A percentile compares a stretch with the other conserved stretches of the same genome.
These are phyloP conservation scores for Solanum aculeatissimum DNA, from an alignment of 305 asterid species.

Conservation along the genomic window DNA sequence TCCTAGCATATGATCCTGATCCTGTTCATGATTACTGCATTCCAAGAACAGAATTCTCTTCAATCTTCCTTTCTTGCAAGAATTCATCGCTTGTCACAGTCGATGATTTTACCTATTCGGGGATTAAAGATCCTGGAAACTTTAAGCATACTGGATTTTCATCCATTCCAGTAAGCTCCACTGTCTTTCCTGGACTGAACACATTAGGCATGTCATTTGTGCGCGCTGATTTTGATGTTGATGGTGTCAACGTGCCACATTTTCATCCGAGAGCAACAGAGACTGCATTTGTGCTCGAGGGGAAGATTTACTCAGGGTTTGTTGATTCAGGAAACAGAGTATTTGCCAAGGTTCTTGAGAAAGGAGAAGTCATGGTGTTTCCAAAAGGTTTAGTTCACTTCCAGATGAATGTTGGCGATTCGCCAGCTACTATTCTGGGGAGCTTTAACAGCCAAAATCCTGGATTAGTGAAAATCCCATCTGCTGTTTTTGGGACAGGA, in stretches of 20 bases:
- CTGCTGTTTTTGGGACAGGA: constrained; percentile 54
- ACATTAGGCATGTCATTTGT: constrained; percentile 67
- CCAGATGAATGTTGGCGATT: constrained; percentile 63
- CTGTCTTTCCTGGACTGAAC: constrained; percentile 59
- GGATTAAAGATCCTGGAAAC: constrained; percentile 35
- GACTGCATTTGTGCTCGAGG: constrained; percentile 59
- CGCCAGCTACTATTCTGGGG: constrained; percentile 48
- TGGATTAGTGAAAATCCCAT: constrained; percentile 54
- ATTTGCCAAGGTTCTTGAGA: constrained; percentile 59
- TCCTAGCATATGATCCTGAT: constrained; percentile 55
- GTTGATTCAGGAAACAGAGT: constrained; percentile 50
- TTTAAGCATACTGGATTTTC: constrained; percentile 42
- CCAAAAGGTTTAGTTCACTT: constrained; percentile 68
- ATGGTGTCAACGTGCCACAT: constrained; percentile 60
- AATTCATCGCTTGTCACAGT: constrained; percentile 47
- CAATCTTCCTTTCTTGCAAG: constrained; percentile 54
- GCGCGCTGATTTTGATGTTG: constrained; percentile 56
- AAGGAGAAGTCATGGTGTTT: constrained; percentile 79
- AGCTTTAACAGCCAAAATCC: constrained; percentile 78
- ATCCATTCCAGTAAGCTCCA: constrained; percentile 45
- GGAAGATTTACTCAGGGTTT: constrained; percentile 62
- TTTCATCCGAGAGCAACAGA: constrained; percentile 81
- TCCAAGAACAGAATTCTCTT: constrained; percentile 41
- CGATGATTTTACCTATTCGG: constrained; percentile 53
- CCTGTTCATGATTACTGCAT: constrained; percentile 63